Evolutionary conservation across 2,329 filamentous ascomycete genomes (phyloP).

Genomic region (Aspergillus ochraceoroseus): DNA sequence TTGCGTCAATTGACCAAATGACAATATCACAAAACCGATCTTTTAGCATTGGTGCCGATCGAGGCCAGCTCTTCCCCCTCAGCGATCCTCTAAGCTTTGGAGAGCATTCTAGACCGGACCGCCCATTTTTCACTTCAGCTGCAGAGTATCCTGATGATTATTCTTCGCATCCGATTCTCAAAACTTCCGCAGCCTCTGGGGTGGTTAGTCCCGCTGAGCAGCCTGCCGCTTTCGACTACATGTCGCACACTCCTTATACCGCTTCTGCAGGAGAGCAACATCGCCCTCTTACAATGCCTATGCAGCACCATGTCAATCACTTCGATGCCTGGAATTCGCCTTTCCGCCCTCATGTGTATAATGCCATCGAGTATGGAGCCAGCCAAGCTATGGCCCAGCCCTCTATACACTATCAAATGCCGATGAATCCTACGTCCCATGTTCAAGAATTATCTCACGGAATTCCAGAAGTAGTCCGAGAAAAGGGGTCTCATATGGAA

Average conservation of each 20-base stretch:
- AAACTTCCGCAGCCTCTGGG: constrained; percentile 24
- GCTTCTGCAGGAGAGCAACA: constrained; percentile 23
- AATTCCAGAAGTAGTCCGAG: constrained; percentile 15
- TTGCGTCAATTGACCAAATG: constrained; percentile 27
- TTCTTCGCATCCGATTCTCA: constrained; percentile 28
- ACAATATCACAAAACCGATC: constrained; percentile 20
- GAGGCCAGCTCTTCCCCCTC: constrained; percentile 28
- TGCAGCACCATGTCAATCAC: constrained; percentile 21
- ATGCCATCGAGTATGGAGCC: constrained; percentile 29
- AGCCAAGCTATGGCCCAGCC: constrained; percentile 26
- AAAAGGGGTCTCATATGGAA: constrained; percentile 21
- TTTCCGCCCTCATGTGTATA: constrained; percentile 35
- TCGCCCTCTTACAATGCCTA: constrained; percentile 20
- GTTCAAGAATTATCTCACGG: constrained; percentile 26
- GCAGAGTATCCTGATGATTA: constrained; percentile 30
- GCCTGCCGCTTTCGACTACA: constrained; percentile 31
- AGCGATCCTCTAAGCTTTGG: constrained; percentile 29
- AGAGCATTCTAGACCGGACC: constrained; percentile 25
- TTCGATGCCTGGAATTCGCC: constrained; percentile 32
- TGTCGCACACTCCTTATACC: constrained; percentile 25
- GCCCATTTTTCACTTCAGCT: constrained; percentile 25
- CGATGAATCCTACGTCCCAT: constrained; percentile 23
- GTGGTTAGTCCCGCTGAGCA: constrained; percentile 32
- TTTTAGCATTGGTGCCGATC: constrained; percentile 19
- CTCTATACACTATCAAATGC: constrained; percentile 29